Conservation (phyloP, 2,329 filamentous ascomycete species). For the Pseudogymnoascus sp. region DNA sequence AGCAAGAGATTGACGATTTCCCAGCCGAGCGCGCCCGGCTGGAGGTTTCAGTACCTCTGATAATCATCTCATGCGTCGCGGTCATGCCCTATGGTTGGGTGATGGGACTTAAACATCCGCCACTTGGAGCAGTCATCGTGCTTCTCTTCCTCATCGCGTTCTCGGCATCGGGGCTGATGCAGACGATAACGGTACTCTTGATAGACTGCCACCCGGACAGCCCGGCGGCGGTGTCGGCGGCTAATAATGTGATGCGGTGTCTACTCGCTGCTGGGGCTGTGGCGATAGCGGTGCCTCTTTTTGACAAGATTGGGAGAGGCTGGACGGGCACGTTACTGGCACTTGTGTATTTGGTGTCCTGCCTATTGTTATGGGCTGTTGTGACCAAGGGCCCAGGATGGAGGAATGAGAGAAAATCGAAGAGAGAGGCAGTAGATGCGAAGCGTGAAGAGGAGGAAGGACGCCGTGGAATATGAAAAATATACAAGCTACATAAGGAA, state of each 20-base stretch:
- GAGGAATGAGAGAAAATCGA: slow-evolving; percentile 31
- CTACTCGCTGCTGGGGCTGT: slow-evolving; percentile 12
- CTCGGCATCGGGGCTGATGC: slow-evolving; percentile 13
- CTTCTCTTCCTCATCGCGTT: slow-evolving; percentile 17
- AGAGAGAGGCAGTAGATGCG: slow-evolving; percentile 23
- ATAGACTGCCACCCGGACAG: slow-evolving; percentile 15
- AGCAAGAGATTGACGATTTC: slow-evolving; percentile 11
- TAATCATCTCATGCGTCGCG: not conserved
- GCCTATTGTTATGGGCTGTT: slow-evolving; percentile 39
- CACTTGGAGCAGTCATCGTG: slow-evolving; percentile 13
- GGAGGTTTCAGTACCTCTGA: slow-evolving; percentile 13
- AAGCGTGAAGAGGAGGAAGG: slow-evolving; percentile 1
- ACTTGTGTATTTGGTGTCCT: slow-evolving; percentile 33
- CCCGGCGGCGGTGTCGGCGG: slow-evolving; percentile 11
- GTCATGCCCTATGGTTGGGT: slow-evolving; percentile 14
- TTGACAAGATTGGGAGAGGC: slow-evolving; percentile 28
- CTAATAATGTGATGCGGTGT: slow-evolving; percentile 15
- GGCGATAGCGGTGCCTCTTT: slow-evolving; percentile 11
- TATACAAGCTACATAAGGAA: not conserved
- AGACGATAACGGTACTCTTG: slow-evolving; percentile 13
- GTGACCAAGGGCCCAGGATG: slow-evolving; percentile 37
- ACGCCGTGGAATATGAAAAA: not conserved
- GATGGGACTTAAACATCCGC: not conserved
- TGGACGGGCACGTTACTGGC: slow-evolving; percentile 51
- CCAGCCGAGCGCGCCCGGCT: slow-evolving; percentile 13